Percentiles rank a stretch among this genome's conserved stretches.
These are phyloP conservation scores for Diacronema lutheri DNA, from an alignment of 78 protist species.

Conservation along the genomic window DNA sequence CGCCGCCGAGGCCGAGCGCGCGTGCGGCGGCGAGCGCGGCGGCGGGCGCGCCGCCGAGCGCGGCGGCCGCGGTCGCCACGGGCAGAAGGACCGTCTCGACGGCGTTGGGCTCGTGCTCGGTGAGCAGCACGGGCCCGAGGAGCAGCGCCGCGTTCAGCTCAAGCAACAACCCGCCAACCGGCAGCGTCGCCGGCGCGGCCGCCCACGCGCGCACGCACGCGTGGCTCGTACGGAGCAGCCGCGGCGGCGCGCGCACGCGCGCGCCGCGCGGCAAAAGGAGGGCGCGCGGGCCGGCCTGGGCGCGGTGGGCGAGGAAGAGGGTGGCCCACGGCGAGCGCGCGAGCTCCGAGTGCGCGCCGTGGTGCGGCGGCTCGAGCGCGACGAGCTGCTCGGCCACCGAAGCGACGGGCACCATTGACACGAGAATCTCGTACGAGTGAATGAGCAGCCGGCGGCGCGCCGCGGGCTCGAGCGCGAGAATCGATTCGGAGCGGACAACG, in stretches of 20 bases:
- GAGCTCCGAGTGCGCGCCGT: background rate
- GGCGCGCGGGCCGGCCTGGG: conserved; percentile 73
- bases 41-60: no score
- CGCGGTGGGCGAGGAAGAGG: conserved; percentile 52
- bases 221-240: background rate
- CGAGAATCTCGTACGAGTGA: conserved; percentile 56
- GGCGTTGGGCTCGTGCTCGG: background rate
- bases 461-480: conserved; percentile 15
- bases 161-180: background rate
- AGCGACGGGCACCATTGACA: conserved; percentile 88
- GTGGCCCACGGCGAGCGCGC: conserved; percentile 66
- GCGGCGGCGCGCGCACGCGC: conserved; percentile 59
- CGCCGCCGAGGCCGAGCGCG: no score
- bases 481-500: conserved; percentile 26
- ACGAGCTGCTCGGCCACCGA: conserved; percentile 53
- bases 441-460: conserved; percentile 47
- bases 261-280: conserved; percentile 61
- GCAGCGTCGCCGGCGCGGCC: background rate
- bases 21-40: no score
- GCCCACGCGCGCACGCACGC: background rate
- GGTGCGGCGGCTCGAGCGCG: background rate
- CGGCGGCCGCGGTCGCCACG: no score
- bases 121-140: background rate
- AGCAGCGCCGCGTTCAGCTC: background rate
- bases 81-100: no score